Base-by-base conservation (phyloP, 176 grass and related monocot species). In the Coix lacrymajobi region DNA sequence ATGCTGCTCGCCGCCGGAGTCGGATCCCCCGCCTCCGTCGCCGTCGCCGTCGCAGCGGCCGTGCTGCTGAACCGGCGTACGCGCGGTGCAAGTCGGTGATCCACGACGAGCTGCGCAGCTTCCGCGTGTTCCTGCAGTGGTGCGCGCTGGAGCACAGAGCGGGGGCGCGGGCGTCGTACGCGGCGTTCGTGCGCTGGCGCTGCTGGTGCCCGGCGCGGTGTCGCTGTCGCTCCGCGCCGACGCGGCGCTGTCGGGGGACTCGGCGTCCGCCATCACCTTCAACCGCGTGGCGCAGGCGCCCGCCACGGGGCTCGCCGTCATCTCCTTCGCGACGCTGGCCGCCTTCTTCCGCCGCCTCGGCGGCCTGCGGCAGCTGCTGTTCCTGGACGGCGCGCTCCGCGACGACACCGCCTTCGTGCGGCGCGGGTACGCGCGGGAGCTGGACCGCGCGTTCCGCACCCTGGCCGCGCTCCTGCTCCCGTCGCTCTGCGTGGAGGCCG, bases 81-180 rank as follows among this genome's bases (percentile, higher is more conserved):
- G 88, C 92, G 45, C 88, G 87, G 80, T 85, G 85, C 90, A 98
- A 98, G 73, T 95, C 91, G 52, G 88, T 84, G 29, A 67, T 98
- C 81, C 62, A 91, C 70, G 92, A 98, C 69, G 96, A 98, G 88
- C 88, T 98, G 41, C 87, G 63, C 76, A 89, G 80, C 84, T 95
- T 98, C 90, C 85, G 96, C 31, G 77, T 98, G 69, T 93, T 91
- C 79, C 85, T 98, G 65, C 91, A 86, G 52, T 90, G 84, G 77
- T 98, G 96, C 71, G 39, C 68, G 25, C 92, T 98, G 7, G 96
- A 98, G 79, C 96, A 98, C 86, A 90, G 91, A 10, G 66, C 11
- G 31, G 57, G 7, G 61, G 87, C 69, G 69, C 1, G 37, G 28
- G 85, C 87, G 31, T 98, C 95, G 36, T 94, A 91, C 84, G 77